Evolutionary conservation across 1,284 basidiomycete species (phyloP).

Genomic region (Ustilago vetiveriae): DNA sequence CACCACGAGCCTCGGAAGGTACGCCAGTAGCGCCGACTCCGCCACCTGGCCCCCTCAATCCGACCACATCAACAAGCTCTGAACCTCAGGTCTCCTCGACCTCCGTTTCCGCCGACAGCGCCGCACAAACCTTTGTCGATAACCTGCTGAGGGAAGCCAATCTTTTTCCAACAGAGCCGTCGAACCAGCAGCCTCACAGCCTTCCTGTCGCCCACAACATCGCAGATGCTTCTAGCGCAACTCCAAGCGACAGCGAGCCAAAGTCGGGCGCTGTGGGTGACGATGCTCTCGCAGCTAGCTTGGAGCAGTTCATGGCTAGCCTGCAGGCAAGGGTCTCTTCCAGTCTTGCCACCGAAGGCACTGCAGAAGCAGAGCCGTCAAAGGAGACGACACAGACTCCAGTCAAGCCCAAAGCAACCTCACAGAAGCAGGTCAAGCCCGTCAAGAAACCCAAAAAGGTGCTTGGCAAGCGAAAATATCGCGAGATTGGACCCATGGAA

Average conservation of each 20-base stretch:
- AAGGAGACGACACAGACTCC: slow-evolving; percentile 10
- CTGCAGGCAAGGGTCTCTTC: slow-evolving; percentile 32
- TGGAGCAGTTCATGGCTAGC: slow-evolving; percentile 58
- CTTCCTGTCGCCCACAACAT: neutral
- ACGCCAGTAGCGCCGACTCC: neutral
- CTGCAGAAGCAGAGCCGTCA: neutral
- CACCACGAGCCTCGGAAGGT: neutral
- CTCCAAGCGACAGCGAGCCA: slow-evolving; percentile 1
- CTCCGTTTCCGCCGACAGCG: slow-evolving; percentile 14
- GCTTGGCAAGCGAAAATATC: slow-evolving; percentile 49
- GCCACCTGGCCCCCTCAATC: slow-evolving; percentile 2
- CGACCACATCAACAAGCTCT: slow-evolving; percentile 6
- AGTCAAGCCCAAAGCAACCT: slow-evolving; percentile 13
- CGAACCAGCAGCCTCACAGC: neutral
- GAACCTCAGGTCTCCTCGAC: slow-evolving; percentile 12
- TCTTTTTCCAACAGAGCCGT: slow-evolving; percentile 14
- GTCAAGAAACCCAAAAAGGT: slow-evolving; percentile 40
- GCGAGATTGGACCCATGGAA: slow-evolving; percentile 42
- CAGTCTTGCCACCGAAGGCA: slow-evolving; percentile 13
- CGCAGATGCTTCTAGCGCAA: neutral
- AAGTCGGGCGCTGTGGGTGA: slow-evolving; percentile 16
- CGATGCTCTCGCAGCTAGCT: slow-evolving; percentile 47
- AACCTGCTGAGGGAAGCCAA: slow-evolving; percentile 39
- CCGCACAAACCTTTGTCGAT: slow-evolving; percentile 43
- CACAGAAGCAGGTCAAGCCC: slow-evolving; percentile 22